Evolutionary conservation across 1,284 basidiomycete genomes (phyloP).

Genomic region (Puccinia coronata): DNA sequence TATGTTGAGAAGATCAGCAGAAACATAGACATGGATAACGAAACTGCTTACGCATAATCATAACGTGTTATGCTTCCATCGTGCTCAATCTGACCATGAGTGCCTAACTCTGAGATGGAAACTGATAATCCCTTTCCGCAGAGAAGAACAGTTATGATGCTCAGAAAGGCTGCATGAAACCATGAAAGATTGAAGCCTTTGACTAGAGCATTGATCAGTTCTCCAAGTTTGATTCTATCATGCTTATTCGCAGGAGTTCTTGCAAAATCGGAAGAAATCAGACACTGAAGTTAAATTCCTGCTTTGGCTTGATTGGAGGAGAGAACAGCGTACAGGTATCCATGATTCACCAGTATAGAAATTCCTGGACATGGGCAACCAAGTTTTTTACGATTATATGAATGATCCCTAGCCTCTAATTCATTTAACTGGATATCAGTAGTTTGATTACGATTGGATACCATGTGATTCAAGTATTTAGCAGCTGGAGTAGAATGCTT

Average conservation of each 20-base stretch:
- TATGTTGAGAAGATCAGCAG: background rate
- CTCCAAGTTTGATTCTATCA: constrained; percentile 18
- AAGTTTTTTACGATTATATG: constrained; percentile 26
- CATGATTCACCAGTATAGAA: constrained; percentile 26
- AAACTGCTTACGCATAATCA: constrained; percentile 22
- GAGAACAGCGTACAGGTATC: constrained; percentile 21
- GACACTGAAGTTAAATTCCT: background rate
- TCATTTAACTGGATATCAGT: background rate
- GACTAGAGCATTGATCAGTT: constrained; percentile 3
- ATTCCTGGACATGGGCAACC: constrained; percentile 35
- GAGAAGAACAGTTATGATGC: background rate
- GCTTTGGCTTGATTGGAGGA: background rate
- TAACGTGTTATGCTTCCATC: constrained; percentile 40
- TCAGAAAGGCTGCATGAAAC: constrained; percentile 30
- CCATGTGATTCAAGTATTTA: background rate
- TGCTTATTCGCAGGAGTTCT: constrained; percentile 12
- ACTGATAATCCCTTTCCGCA: constrained; percentile 30
- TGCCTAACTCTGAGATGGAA: constrained; percentile 22
- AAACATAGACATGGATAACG: background rate
- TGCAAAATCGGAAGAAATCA: background rate
- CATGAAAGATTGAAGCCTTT: constrained; percentile 28
- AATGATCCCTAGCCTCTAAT: background rate
- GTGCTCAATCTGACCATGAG: constrained; percentile 27
- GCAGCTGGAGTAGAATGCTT: background rate
- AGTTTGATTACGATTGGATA: background rate